These are phyloP conservation scores for Torulaspora pretoriensis DNA, from an alignment of 1,139 yeast species.

Conservation along the genomic window DNA sequence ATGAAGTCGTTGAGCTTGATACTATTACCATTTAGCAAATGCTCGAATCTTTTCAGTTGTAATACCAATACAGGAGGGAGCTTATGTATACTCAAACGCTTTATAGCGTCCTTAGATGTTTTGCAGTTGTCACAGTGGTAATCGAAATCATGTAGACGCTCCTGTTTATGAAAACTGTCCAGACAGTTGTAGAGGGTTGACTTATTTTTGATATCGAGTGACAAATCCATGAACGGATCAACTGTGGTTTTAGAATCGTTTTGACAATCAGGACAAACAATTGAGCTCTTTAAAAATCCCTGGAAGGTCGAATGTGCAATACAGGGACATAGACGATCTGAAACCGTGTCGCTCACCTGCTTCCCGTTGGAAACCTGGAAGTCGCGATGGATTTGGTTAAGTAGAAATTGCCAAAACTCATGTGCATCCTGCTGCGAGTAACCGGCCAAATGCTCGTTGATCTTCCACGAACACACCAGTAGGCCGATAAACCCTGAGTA, in stretches of 20 bases:
- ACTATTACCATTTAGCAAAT: slow-evolving; percentile 47
- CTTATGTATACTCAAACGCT: slow-evolving; percentile 61
- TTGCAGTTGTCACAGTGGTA: slow-evolving; percentile 69
- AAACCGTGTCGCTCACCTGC: slow-evolving; percentile 13
- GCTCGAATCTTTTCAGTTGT: slow-evolving; percentile 86
- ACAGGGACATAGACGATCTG: slow-evolving; percentile 53
- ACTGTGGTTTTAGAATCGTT: slow-evolving; percentile 56
- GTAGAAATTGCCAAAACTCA: slow-evolving; percentile 87
- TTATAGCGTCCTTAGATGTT: slow-evolving; percentile 59
- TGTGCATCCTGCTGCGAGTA: slow-evolving; percentile 98
- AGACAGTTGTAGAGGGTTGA: slow-evolving; percentile 58
- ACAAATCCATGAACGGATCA: slow-evolving; percentile 88
- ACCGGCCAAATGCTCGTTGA: slow-evolving; percentile 81
- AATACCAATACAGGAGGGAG: slow-evolving; percentile 76
- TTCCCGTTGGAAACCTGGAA: slow-evolving; percentile 25
- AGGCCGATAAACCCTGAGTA: slow-evolving; percentile 38
- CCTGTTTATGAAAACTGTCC: slow-evolving; percentile 69
- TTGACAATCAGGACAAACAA: slow-evolving; percentile 67
- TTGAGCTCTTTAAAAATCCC: slow-evolving; percentile 69
- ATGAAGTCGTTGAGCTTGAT: slow-evolving; percentile 76
- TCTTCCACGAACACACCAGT: slow-evolving; percentile 77
- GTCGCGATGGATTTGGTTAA: slow-evolving; percentile 75
- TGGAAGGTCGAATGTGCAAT: slow-evolving; percentile 76
- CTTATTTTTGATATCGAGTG: slow-evolving; percentile 59
- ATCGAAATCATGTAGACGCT: slow-evolving; percentile 61